A percentile compares a stretch with the other conserved stretches of the same genome.
Conservation (phyloP, 768 basidiomycete genomes). For the Rickenella mellea region DNA sequence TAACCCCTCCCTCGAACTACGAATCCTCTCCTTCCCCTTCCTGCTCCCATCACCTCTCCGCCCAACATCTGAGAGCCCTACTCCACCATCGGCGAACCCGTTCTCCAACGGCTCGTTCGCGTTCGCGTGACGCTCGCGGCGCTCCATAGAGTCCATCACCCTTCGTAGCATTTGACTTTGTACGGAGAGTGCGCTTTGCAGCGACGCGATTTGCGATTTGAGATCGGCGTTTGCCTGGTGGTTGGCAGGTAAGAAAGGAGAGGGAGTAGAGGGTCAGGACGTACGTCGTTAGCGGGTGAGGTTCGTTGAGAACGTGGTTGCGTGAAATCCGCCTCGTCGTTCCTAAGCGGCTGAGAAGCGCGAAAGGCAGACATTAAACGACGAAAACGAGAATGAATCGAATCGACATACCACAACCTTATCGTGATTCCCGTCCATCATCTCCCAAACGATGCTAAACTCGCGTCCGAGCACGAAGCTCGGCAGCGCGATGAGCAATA, state of each 20-base stretch:
- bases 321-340: conserved; percentile 4
- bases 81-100: too few species aligned
- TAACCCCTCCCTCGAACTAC: too few species aligned
- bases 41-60: too few species aligned
- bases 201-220: conserved; percentile 51
- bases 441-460: conserved; percentile 86
- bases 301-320: conserved; percentile 13
- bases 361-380: background rate
- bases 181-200: conserved; percentile 43
- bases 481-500: conserved; percentile 83
- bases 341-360: background rate
- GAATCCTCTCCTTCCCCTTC: too few species aligned
- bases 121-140: too few species aligned
- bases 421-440: conserved; percentile 49
- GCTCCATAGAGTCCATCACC: conserved; percentile 11
- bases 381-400: background rate
- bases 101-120: too few species aligned
- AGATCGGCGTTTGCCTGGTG: conserved; percentile 33
- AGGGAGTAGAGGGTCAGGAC: conserved; percentile 9
- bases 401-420: conserved; percentile 6
- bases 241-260: conserved; percentile 4
- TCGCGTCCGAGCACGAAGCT: conserved; percentile 88
- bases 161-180: conserved; percentile 44
- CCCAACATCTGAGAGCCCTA: too few species aligned
- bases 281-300: conserved; percentile 9